Evolutionary conservation across 1,139 yeast species (phyloP).

Genomic region (Suhomyces anneliseae): DNA sequence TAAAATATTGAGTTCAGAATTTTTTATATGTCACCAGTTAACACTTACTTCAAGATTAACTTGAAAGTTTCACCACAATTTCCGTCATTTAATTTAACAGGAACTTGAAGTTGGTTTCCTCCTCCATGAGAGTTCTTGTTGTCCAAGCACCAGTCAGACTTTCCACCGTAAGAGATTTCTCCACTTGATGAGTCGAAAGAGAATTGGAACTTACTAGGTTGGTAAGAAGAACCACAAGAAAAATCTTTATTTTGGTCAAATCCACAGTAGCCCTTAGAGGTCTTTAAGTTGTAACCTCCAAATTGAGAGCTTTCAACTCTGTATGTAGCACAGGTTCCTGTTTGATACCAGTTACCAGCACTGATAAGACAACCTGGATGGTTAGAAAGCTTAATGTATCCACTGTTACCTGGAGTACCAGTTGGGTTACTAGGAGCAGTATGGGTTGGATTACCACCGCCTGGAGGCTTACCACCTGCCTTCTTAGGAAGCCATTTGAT

Average conservation of each 20-base stretch:
- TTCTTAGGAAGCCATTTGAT: slow-evolving; percentile 74
- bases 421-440: slow-evolving; percentile 31
- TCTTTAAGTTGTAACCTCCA: slow-evolving; percentile 68
- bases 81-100: slow-evolving; percentile 50
- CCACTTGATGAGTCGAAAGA: slow-evolving; percentile 47
- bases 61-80: slow-evolving; percentile 45
- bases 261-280: slow-evolving; percentile 76
- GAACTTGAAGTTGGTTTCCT: slow-evolving; percentile 50
- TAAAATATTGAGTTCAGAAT: not conserved
- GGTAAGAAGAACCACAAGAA: slow-evolving; percentile 33
- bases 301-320: slow-evolving; percentile 51
- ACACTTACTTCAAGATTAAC: slow-evolving; percentile 19
- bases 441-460: slow-evolving; percentile 15
- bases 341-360: slow-evolving; percentile 79
- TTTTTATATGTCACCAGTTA: no score
- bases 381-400: slow-evolving; percentile 52
- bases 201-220: slow-evolving; percentile 50
- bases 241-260: slow-evolving; percentile 37
- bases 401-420: slow-evolving; percentile 22
- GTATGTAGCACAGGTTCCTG: slow-evolving; percentile 87
- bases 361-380: slow-evolving; percentile 78
- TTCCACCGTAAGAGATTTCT: slow-evolving; percentile 63
- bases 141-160: slow-evolving; percentile 60
- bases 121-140: slow-evolving; percentile 43
- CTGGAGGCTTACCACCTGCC: slow-evolving; percentile 25